Evolutionary conservation across 495 filamentous ascomycete genomes (phyloP).

Genomic region (Penicillium argentinense): DNA sequence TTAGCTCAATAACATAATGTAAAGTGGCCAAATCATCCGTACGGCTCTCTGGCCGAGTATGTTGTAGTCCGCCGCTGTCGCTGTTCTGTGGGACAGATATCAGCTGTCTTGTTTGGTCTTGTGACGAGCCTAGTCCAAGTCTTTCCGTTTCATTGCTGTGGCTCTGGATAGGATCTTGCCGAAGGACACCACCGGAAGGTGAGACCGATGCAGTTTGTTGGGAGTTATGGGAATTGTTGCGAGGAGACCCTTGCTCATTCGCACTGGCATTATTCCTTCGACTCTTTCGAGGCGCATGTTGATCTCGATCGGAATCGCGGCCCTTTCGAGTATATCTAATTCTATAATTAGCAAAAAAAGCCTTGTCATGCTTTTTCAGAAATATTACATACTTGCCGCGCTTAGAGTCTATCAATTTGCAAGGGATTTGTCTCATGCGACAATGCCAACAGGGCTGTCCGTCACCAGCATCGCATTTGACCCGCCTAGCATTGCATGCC

Average conservation of each 20-base stretch:
- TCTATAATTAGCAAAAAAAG: not conserved
- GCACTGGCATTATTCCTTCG: not conserved
- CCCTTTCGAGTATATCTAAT: not conserved
- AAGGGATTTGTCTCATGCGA: constrained; percentile 20
- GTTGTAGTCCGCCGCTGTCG: not conserved
- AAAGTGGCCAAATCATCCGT: not conserved
- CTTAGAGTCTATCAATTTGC: constrained; percentile 32
- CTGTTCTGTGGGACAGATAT: not conserved
- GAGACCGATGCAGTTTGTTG: not conserved
- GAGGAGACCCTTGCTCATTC: not conserved
- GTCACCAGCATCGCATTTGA: constrained; percentile 34
- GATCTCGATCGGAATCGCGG: not conserved
- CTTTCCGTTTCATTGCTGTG: not conserved
- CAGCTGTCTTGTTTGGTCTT: not conserved
- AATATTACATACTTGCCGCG: constrained; percentile 30
- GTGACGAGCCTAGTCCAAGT: too few species aligned
- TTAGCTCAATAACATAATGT: constrained; percentile 7
- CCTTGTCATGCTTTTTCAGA: not conserved
- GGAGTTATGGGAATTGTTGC: not conserved
- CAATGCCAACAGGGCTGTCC: constrained; percentile 35
- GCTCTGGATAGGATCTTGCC: not conserved
- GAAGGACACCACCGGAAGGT: not conserved
- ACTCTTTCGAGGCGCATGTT: not conserved
- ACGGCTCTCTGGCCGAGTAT: not conserved
- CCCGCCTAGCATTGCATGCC: constrained; percentile 34